Evolutionary conservation across 2,329 filamentous ascomycete genomes (phyloP), one percentile per base, ranked within the genome.

Genomic region (Aspergillus brunneoviolaceus): DNA sequence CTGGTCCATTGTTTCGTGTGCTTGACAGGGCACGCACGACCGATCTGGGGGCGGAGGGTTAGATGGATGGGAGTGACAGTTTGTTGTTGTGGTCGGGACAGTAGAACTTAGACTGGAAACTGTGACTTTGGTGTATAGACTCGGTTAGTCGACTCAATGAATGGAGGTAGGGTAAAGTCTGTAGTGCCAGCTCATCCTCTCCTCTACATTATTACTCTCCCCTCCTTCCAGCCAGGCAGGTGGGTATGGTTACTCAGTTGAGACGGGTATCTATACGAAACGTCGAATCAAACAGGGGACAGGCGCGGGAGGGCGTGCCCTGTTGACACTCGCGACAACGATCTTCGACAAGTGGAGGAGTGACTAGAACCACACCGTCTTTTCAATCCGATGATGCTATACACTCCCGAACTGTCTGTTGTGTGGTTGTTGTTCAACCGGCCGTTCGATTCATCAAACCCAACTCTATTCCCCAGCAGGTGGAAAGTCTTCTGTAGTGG

Each of bases 11-110:
- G 19, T 52, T 35, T 39, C 33, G 51, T n/a, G 19, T 35, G 42
- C 12, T 49, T 55, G 53, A 55, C 53, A 55, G 53, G 53, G 53
- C 53, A 55, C 53, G 53, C 53, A 55, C 53, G 53, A 55, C 45
- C 53, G 42, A 55, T 55, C 42, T 19, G 39, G 39, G 51, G 51
- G 51, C 27, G 14, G 33, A 35, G 33, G 12, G 48, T 49, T 47
- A 29, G 25, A 29, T 9, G 23, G 25, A 27, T 27, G 25, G 27
- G 9, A 7, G 49, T 16, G 33, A 35, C 33, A 35, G 33, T 35
- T 35, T 35, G 33, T 12, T 35, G 11, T 35, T 14, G 33, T 14
- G 11, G 33, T 35, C 33, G 33, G 14, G 5, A 35, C 33, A 12
- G 33, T 35, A 35, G 33, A 29, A 29, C 27, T 29, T 29, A 29